phyloP scores from a whole-genome alignment of 352 stramenopile genomes.

The Phytophthora chlamydospora region DNA sequence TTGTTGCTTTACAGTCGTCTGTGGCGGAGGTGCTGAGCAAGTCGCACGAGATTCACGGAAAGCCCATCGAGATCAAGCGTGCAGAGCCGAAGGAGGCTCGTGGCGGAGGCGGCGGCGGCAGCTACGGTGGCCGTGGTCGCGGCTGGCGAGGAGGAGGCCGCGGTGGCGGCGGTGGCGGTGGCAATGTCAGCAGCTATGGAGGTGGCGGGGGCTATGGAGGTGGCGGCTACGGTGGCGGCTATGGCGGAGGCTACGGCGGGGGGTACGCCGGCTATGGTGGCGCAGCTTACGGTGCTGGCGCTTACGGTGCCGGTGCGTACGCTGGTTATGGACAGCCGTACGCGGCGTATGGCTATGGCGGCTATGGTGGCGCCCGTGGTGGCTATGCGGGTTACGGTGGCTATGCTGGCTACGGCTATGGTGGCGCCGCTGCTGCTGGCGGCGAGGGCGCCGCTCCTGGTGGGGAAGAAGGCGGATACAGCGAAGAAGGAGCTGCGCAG shows the following conservation, averaged over 20 bases:
- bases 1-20: conserved; percentile 46
- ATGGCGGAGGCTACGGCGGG: conserved; percentile 37
- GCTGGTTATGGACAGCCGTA: conserved; percentile 47
- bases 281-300: conserved; percentile 27
- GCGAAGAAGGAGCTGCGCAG: conserved; percentile 32
- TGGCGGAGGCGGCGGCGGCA: conserved; percentile 33
- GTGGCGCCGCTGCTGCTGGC: conserved; percentile 33
- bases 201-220: conserved; percentile 36
- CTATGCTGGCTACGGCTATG: conserved; percentile 43
- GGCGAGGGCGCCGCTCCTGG: conserved; percentile 34
- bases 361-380: conserved; percentile 49
- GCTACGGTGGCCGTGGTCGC: conserved; percentile 32
- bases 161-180: conserved; percentile 30
- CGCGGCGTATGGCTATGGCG: conserved; percentile 48
- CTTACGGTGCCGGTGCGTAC: conserved; percentile 38
- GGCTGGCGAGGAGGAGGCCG: conserved; percentile 12
- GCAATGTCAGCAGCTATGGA: conserved; percentile 21
- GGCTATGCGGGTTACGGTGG: conserved; percentile 32
- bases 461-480: conserved; percentile 44
- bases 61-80: conserved; percentile 91
- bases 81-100: conserved; percentile 82
- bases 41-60: conserved; percentile 91
- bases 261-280: conserved; percentile 44
- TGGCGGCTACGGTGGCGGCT: conserved; percentile 40
- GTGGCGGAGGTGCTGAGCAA: conserved; percentile 91